These are phyloP conservation scores for Medicago arabica DNA, from an alignment of 306 rosid genomes.

Conservation along the genomic window DNA sequence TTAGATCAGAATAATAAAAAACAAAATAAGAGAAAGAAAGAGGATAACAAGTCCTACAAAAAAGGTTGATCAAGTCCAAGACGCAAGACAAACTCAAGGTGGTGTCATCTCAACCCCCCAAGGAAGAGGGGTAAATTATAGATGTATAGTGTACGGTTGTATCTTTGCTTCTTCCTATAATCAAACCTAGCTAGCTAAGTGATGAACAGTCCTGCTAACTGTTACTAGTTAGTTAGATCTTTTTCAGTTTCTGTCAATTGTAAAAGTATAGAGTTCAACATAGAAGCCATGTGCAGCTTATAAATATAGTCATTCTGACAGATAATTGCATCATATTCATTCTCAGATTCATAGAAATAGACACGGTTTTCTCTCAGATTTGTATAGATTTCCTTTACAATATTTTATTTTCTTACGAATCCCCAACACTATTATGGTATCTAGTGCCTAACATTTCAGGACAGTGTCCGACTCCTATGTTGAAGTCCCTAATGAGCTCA, in stretches of 20 bases:
- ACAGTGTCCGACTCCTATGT: neutral
- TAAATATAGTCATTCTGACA: slow-evolving; percentile 1
- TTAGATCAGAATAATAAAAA: neutral
- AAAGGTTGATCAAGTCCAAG: neutral
- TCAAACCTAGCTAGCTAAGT: slow-evolving; percentile 1
- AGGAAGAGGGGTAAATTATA: neutral
- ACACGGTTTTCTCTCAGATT: neutral
- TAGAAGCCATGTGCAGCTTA: neutral
- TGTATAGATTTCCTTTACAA: neutral
- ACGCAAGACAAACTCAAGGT: slow-evolving; percentile 10
- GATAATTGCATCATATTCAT: neutral
- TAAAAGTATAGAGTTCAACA: neutral
- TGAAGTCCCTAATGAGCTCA: too few relatives aligned
- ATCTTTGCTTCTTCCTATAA: neutral
- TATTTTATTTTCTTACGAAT: neutral
- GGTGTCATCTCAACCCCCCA: slow-evolving; percentile 18
- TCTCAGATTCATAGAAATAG: neutral
- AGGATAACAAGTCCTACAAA: slow-evolving; percentile 1
- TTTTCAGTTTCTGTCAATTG: neutral
- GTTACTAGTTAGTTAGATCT: neutral
- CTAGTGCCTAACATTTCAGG: neutral
- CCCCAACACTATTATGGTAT: neutral
- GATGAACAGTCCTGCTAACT: neutral
- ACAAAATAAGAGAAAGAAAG: slow-evolving; percentile 6
- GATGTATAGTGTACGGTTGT: neutral